Base-by-base conservation (phyloP, 345 rosid genomes). In the Durio zibethinus region DNA sequence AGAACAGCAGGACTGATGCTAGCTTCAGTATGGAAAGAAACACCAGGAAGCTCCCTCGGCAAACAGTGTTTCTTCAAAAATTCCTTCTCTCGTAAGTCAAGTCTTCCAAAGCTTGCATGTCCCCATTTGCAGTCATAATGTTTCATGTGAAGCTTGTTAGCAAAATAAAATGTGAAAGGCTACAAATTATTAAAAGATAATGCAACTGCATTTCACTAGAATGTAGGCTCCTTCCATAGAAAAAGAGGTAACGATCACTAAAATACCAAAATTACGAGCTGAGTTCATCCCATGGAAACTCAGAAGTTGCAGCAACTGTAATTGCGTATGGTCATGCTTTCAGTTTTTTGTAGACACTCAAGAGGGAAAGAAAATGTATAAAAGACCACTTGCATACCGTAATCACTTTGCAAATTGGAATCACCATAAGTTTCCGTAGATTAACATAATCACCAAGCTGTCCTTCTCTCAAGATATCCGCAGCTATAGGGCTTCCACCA, bases 371-470 rank as follows among this genome's bases (percentile, higher is more conserved):
- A 18, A 78, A 74, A 53, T 1, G 31, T 21, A 23, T 27, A 18
- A 72, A 56, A 67, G 14, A 15, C 1, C 72, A 50, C 10, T 52
- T 35, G 25, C 84, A 57, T 87, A 95, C 98, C 98, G 92, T 95
- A 33, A 93, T 86, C 80, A 96, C 98, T 90, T 89, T 96, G 84
- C 94, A 88, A 76, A 96, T 96, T 60, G 92, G 60, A 76, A 93
- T 86, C 86, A 92, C 99, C 98, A 93, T 91, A 64, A 96, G 86
- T 62, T 86, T 93, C 84, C 95, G 84, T 70, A 92, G 68, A 75
- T 90, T 86, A 59, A 93, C 92, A 74, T 93, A 96, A 86, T 93
- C 99, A 61, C 99, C 98, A 11, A 93, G 95, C 83, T 96, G 99
- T 60, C 99, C 98, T 79, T 87, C 88, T 79, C 99, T 93, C 80